Evolutionary conservation across 768 basidiomycete genomes (phyloP), one percentile per base, ranked within the genome.

Genomic region (Auricularia cornea): DNA sequence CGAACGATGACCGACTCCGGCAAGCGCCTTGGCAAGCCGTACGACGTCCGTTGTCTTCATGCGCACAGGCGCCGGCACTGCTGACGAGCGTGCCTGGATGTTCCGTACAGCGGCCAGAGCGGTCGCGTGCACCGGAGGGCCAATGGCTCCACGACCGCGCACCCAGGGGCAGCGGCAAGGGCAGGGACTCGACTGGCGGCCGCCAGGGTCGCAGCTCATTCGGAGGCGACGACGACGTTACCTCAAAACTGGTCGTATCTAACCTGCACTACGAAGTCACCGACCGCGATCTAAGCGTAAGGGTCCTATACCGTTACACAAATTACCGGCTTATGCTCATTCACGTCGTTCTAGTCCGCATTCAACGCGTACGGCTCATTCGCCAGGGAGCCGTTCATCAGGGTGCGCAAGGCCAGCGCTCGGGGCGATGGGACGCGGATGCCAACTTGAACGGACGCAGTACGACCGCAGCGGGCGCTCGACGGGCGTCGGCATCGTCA

Each of bases 391-490:
- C 93, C 93, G 78, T 78, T 85, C 75, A 93, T 96, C 76, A 92
- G 90, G 89, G 93, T 96, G 94, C 88, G 94, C 71, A 68, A 75
- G 80, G 70, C 74, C 71, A 73, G n/a, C n/a, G n/a, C n/a, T n/a
- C n/a, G n/a, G n/a, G n/a, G n/a, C n/a, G n/a, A n/a, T n/a, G n/a
- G n/a, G n/a, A n/a, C n/a, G n/a, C n/a, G n/a, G n/a, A n/a, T n/a
- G n/a, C n/a, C n/a, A n/a, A n/a, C n/a, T n/a, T n/a, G n/a, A n/a
- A n/a, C n/a, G n/a, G n/a, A n/a, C 28, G 31, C 68, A 97, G 94
- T 97, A 94, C 80, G 94, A 97, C 78, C 88, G 90, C 73, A 95
- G 94, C 69, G 94, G 94, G 68, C 90, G 94, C 73, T 96, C 94
- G 56, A 85, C 83, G 23, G 94, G 94, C 64, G 81, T 85, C 68